Percentiles rank a stretch among this genome's conserved stretches.
phyloP scores from a whole-genome alignment of 140 eudicot genomes.

The Bidens hawaiensis region DNA sequence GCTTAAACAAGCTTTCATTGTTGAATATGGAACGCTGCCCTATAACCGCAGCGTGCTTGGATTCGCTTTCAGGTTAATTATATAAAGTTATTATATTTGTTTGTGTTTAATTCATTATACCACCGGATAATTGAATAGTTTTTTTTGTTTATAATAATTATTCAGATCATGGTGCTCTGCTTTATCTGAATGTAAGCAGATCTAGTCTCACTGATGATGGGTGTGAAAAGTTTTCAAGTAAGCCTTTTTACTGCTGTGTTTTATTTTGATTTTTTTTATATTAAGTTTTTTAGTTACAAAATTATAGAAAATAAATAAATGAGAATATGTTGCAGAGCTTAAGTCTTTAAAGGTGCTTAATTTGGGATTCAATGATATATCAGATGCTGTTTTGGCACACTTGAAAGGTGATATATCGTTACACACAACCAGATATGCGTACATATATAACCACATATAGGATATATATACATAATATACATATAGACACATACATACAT shows the following conservation, averaged over 20 bases:
- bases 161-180: constrained; percentile 56
- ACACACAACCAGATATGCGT: no score
- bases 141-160: not conserved
- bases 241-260: constrained; percentile 10
- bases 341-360: constrained; percentile 70
- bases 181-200: constrained; percentile 79
- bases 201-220: constrained; percentile 68
- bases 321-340: constrained; percentile 32
- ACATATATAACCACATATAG: no score
- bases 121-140: not conserved
- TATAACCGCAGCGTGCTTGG: constrained; percentile 77
- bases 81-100: not conserved
- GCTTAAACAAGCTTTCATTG: constrained; percentile 59
- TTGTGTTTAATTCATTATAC: not conserved
- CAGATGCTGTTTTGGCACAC: constrained; percentile 69
- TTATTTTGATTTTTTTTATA: not conserved
- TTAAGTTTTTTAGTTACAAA: not conserved
- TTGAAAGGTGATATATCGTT: constrained; percentile 85
- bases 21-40: constrained; percentile 94
- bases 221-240: constrained; percentile 71
- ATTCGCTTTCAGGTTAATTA: constrained; percentile 66
- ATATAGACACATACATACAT: no score
- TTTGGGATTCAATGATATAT: constrained; percentile 77
- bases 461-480: not conserved
- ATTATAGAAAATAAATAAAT: not conserved